Conservation (phyloP, 176 grass and related monocot species). For the Oryza brachyantha region DNA sequence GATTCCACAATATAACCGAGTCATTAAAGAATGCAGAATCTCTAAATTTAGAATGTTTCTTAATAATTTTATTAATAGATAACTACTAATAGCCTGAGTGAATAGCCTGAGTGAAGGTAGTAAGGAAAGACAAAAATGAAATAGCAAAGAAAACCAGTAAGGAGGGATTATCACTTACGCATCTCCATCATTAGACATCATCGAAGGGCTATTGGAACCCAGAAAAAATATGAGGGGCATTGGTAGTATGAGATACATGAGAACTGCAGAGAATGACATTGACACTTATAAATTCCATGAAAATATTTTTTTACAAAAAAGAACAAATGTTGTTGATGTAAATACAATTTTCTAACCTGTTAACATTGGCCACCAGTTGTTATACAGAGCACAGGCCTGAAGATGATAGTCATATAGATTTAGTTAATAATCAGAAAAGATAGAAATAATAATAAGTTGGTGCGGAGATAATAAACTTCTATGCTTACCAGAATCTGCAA, state of each 20-base stretch:
- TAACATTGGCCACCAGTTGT: slow-evolving; percentile 99
- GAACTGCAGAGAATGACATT: slow-evolving; percentile 47
- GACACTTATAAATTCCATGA: not conserved
- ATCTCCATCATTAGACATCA: slow-evolving; percentile 54
- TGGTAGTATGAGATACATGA: slow-evolving; percentile 87
- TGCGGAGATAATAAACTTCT: not conserved
- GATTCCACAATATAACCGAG: not conserved
- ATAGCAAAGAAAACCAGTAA: not conserved
- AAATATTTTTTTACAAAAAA: not conserved
- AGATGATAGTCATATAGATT: not conserved
- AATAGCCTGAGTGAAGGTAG: not conserved
- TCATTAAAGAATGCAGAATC: no score
- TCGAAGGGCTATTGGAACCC: slow-evolving; percentile 48
- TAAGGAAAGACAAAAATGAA: not conserved
- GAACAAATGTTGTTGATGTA: not conserved
- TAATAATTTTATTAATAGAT: not conserved
- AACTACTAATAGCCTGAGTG: not conserved
- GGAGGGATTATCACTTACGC: slow-evolving; percentile 42
- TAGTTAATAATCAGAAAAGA: not conserved
- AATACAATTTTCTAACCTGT: slow-evolving; percentile 54
- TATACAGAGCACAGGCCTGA: slow-evolving; percentile 85
- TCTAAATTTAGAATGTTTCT: not conserved
- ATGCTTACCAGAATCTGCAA: slow-evolving; percentile 79
- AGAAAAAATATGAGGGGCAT: slow-evolving; percentile 91
- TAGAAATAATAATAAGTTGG: not conserved